Evolutionary conservation across 805 yeast genomes (phyloP).

Genomic region (Debaryomyces castellii): DNA sequence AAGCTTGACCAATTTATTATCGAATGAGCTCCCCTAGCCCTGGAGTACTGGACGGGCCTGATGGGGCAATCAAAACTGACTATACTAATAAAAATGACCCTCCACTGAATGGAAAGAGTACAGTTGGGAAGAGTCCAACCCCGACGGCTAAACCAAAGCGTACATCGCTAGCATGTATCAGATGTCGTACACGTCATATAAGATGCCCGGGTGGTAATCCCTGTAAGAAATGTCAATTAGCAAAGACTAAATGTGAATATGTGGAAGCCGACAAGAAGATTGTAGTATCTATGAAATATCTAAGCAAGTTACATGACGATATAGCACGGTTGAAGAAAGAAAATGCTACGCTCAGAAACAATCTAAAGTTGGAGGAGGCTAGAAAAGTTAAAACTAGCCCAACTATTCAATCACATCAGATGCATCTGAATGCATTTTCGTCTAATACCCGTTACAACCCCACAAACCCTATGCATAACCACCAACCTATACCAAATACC

Average conservation of each 20-base stretch:
- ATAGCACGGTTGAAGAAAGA: constrained; percentile 64
- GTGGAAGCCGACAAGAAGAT: constrained; percentile 70
- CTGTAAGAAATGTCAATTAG: constrained; percentile 58
- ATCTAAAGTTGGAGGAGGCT: constrained; percentile 30
- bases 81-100: neutral
- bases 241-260: constrained; percentile 64
- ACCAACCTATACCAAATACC: constrained; percentile 5
- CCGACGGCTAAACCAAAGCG: constrained; percentile 23
- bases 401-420: neutral
- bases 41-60: neutral
- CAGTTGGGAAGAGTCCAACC: neutral
- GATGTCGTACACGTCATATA: constrained; percentile 71
- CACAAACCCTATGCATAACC: constrained; percentile 7
- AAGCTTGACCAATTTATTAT: neutral
- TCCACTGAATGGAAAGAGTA: neutral
- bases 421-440: constrained; percentile 10
- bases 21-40: neutral
- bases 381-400: constrained; percentile 5
- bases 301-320: constrained; percentile 66
- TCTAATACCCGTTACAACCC: constrained; percentile 14
- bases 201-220: constrained; percentile 80
- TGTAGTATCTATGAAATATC: constrained; percentile 69
- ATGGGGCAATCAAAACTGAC: neutral
- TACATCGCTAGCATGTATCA: constrained; percentile 50
- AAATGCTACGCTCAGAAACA: constrained; percentile 54